Base-by-base conservation (phyloP, 305 asterid species). In the Ajuga reptans region DNA sequence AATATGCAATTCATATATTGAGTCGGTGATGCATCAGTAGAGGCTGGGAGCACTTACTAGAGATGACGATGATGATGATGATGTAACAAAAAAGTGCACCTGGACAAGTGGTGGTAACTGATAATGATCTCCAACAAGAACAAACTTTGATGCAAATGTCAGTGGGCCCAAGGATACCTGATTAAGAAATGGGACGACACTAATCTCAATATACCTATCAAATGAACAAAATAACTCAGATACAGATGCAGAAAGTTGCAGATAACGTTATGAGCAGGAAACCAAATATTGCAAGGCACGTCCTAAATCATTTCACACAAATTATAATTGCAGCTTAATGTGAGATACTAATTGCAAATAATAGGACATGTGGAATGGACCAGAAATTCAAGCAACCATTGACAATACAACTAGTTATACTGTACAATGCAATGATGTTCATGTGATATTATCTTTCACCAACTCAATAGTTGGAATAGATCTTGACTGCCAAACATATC, bases 51-150 rank as follows among this genome's bases (percentile, higher is more conserved):
- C 42, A 66, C 31, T 37, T 14, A 5, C 29, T 55, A 60, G 54
- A 76, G 62, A 51, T 1, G 27, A 2, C 1, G 2, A 67, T 68
- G 49, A 76, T 18, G 4, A 17, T 0, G 6, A n/a, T n/a, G n/a
- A n/a, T n/a, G n/a, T n/a, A n/a, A n/a, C 0, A 8, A 39, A 39
- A 7, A 39, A 39, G 3, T 41, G 74, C 51, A 93, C 98, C 96
- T 90, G 98, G 64, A 93, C 97, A 72, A 93, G 95, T 71, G 98
- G 98, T 17, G 98, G 98, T 72, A 93, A 80, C 77, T 93, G 98
- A 81, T 93, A 93, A 82, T 93, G 95, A 86, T 93, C 98, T 69
- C 99, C 99, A 54, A 93, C 99, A 10, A 93, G 97, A 74, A 93
- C 97, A 83, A 93, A 93, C 72, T 84, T 90, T 62, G 96, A 89